A percentile compares a stretch with the other conserved stretches of the same genome.
phyloP scores from a whole-genome alignment of 2,329 filamentous ascomycete genomes.

The Claviceps sp. region DNA sequence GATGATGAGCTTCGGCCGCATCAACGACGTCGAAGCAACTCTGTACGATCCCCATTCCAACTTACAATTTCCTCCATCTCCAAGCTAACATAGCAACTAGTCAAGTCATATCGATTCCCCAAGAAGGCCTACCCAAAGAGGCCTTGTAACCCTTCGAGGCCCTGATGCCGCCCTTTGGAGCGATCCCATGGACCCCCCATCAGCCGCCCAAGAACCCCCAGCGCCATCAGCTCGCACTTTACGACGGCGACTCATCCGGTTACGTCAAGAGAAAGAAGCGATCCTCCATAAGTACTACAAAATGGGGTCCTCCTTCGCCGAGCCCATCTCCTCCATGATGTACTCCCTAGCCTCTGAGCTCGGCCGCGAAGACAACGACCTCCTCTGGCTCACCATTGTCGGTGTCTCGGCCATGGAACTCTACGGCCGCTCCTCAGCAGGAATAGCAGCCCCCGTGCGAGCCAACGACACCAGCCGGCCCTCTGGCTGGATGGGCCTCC shows the following conservation, averaged over 20 bases:
- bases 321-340: constrained; percentile 86
- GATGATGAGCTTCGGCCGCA: constrained; percentile 64
- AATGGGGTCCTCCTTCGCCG: constrained; percentile 79
- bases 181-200: constrained; percentile 39
- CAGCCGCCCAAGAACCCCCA: constrained; percentile 43
- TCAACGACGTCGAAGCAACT: constrained; percentile 78
- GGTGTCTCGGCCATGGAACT: constrained; percentile 90
- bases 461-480: constrained; percentile 40
- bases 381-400: constrained; percentile 89
- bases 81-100: constrained; percentile 20
- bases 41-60: constrained; percentile 36
- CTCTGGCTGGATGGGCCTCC: constrained; percentile 68
- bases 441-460: constrained; percentile 50
- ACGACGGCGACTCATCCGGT: constrained; percentile 56
- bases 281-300: constrained; percentile 74
- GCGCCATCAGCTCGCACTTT: constrained; percentile 59
- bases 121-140: constrained; percentile 43
- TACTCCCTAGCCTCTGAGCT: constrained; percentile 92
- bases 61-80: not conserved
- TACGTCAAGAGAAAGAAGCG: constrained; percentile 64
- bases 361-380: constrained; percentile 89
- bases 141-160: constrained; percentile 42
- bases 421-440: constrained; percentile 74
- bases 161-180: constrained; percentile 33
- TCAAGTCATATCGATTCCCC: constrained; percentile 55